Conservation (phyloP, 768 basidiomycete genomes). For the Lactarius hengduanensis region DNA sequence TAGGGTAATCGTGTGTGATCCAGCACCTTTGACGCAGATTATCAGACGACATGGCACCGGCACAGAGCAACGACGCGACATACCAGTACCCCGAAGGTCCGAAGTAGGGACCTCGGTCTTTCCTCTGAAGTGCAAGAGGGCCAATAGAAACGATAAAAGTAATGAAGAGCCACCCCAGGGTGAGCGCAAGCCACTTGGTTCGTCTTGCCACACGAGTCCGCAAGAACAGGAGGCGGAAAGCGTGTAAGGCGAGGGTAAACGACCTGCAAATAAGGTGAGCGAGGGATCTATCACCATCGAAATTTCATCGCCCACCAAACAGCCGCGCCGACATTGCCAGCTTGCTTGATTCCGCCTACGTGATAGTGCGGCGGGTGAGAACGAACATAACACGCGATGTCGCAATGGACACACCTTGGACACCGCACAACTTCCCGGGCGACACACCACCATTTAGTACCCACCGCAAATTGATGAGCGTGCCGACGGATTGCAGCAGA, state of each 20-base stretch:
- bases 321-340: conserved; percentile 45
- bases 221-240: conserved; percentile 44
- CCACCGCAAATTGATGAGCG: conserved; percentile 37
- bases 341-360: conserved; percentile 41
- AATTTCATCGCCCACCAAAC: conserved; percentile 38
- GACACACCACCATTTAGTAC: conserved; percentile 32
- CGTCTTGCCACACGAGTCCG: conserved; percentile 32
- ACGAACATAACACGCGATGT: neutral
- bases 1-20: conserved; percentile 44
- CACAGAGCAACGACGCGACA: conserved; percentile 11
- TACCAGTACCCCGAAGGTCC: conserved; percentile 46
- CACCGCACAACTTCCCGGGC: conserved; percentile 32
- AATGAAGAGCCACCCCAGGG: conserved; percentile 40
- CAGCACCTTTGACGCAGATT: conserved; percentile 39
- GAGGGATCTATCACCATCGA: conserved; percentile 28
- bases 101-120: conserved; percentile 42
- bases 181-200: conserved; percentile 34
- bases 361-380: neutral
- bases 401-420: conserved; percentile 31
- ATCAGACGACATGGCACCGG: neutral
- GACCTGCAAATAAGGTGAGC: conserved; percentile 35
- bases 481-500: conserved; percentile 36
- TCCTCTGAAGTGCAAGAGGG: conserved; percentile 38
- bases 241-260: conserved; percentile 36
- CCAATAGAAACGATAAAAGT: conserved; percentile 39